Base-by-base conservation (phyloP, 2,329 filamentous ascomycete species). In the Aphanocladium album region DNA sequence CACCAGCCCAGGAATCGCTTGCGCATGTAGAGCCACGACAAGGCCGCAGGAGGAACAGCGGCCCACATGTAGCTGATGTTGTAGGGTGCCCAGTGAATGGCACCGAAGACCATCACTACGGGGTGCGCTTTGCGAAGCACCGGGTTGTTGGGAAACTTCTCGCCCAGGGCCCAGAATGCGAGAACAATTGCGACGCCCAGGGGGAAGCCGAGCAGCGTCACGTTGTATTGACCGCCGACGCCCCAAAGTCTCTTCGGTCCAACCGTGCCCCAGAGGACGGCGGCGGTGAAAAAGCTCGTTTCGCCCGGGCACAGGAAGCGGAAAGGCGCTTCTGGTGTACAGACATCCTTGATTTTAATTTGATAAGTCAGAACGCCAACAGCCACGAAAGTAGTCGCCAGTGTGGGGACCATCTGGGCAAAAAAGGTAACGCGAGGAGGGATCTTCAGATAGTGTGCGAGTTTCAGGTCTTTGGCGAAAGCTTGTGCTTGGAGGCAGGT, bases 381-480 rank as follows among this genome's bases (percentile, higher is more conserved):
- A 4, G 77, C 79, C 2, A 80, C 70, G 41, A 81, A 71, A 3
- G 78, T 80, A 23, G 79, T 79, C 8, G 78, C 62, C 55, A 80
- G 66, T 37, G 78, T 78, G 35, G 77, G 77, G 37, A 73, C 73
- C 3, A 77, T 76, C 65, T 83, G 80, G 11, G 76, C 77, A 23
- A 74, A 73, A 67, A 83, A 82, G 2, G 78, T 71, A 7, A 76
- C 77, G 3, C 75, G 72, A 0, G 77, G 77, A 0, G 79, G 76
- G 41, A 82, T 77, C 64, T 83, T 81, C 54, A 81, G 68, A 66
- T 82, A 81, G 60, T 80, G 79, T 1, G 74, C 80, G 21, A 82
- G 68, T 66, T 82, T 82, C 73, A 81, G 73, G 63, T 82, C 80
- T 62, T 76, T 73, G 61, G 50, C 68, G 60, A 72, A 72, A 27